phyloP scores from a whole-genome alignment of 1,139 yeast species.

The Wickerhamiella infanticola region DNA sequence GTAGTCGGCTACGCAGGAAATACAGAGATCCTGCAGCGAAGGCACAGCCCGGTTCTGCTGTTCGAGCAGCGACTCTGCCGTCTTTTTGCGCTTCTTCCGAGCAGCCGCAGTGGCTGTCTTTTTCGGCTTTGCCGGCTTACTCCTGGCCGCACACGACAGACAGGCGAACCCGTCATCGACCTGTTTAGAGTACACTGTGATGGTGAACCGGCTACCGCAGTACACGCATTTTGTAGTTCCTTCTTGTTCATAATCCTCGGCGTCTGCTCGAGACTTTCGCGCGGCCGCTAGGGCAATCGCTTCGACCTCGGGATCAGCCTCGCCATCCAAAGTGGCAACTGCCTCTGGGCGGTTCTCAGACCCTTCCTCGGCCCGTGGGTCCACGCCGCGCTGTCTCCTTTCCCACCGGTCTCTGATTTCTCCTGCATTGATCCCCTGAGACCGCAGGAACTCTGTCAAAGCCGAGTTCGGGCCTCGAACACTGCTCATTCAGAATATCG shows the following conservation, averaged over 20 bases:
- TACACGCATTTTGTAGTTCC: constrained; percentile 33
- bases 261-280: constrained; percentile 10
- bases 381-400: constrained; percentile 24
- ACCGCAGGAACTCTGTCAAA: constrained; percentile 28
- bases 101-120: constrained; percentile 29
- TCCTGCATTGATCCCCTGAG: constrained; percentile 79
- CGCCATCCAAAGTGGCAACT: constrained; percentile 5
- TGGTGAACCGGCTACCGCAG: constrained; percentile 40
- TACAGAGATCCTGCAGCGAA: constrained; percentile 67
- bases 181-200: constrained; percentile 51
- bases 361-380: constrained; percentile 20
- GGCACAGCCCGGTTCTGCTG: constrained; percentile 45
- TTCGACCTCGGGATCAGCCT: constrained; percentile 13
- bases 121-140: constrained; percentile 16
- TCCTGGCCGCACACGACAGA: constrained; percentile 35
- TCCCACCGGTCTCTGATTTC: constrained; percentile 47
- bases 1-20: constrained; percentile 49
- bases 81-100: constrained; percentile 55
- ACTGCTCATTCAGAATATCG: constrained; percentile 8
- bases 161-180: constrained; percentile 37
- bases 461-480: constrained; percentile 26
- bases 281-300: constrained; percentile 16
- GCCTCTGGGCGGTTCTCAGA: constrained; percentile 24
- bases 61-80: constrained; percentile 74
- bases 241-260: constrained; percentile 10